Evolutionary conservation across 2,329 filamentous ascomycete genomes (phyloP).

Genomic region (Colletotrichum graminicola): DNA sequence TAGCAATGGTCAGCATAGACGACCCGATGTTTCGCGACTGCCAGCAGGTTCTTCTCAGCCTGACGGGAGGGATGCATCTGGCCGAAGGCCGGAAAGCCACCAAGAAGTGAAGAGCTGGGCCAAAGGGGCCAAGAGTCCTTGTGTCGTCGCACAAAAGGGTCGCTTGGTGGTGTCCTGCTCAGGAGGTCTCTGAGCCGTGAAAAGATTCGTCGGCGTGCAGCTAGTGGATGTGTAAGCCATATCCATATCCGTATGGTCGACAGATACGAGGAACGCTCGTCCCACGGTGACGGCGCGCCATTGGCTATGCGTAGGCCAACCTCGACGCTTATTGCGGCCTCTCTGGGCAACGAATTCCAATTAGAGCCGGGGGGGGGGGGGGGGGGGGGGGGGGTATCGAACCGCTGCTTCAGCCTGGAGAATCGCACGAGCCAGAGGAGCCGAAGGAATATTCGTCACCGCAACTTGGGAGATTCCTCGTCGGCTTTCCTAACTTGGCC

Average conservation of each 20-base stretch:
- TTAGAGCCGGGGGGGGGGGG: not conserved
- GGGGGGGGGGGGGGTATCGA: not conserved
- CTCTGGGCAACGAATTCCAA: not conserved
- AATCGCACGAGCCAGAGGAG: not conserved
- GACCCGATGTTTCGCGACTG: not conserved
- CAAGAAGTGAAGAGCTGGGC: not conserved
- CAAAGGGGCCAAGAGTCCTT: not conserved
- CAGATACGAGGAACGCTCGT: not conserved
- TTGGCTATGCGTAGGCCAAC: not conserved
- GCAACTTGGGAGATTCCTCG: not conserved
- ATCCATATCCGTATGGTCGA: not conserved
- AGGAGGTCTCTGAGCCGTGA: not conserved
- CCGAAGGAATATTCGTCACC: not conserved
- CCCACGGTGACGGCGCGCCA: not conserved
- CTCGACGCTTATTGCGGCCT: not conserved
- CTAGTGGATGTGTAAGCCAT: slow-evolving; percentile 11
- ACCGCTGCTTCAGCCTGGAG: not conserved
- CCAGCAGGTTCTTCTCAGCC: too few species aligned
- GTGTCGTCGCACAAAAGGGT: not conserved
- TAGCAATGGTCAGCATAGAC: not conserved
- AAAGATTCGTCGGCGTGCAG: not conserved
- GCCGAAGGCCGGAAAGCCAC: not conserved
- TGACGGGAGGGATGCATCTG: not conserved
- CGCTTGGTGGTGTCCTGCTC: not conserved
- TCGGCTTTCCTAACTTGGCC: slow-evolving; percentile 20